phyloP scores from a whole-genome alignment of 257 asterid genomes.

The Cinchona pubescens region DNA sequence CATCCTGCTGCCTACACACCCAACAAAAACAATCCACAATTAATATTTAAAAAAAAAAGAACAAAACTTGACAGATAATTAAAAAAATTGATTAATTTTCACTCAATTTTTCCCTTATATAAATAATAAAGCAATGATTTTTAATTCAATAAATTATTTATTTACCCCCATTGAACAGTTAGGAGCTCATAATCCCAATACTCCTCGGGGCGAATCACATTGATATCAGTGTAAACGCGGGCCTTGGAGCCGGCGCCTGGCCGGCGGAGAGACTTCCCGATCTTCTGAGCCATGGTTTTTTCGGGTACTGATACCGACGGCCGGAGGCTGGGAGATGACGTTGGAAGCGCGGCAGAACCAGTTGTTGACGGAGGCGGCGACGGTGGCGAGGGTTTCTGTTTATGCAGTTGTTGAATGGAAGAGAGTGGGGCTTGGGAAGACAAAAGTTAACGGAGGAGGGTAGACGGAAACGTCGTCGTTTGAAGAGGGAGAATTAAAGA shows the following conservation, averaged over 20 bases:
- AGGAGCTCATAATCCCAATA: conserved; percentile 94
- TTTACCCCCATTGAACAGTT: conserved; percentile 96
- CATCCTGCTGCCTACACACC: conserved; percentile 78
- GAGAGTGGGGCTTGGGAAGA: conserved; percentile 32
- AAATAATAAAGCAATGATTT: background rate
- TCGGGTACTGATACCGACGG: conserved; percentile 34
- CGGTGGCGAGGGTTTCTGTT: conserved; percentile 19
- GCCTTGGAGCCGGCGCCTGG: conserved; percentile 86
- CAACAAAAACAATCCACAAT: conserved; percentile 22
- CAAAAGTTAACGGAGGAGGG: conserved; percentile 37
- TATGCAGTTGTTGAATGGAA: conserved; percentile 14
- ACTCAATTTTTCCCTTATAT: background rate
- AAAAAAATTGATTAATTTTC: background rate
- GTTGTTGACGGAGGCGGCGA: conserved; percentile 5
- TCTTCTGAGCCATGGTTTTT: conserved; percentile 77
- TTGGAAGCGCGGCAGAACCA: conserved; percentile 22
- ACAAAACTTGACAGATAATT: background rate
- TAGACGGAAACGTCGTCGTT: conserved; percentile 23
- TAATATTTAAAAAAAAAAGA: background rate
- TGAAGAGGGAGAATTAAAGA: conserved; percentile 11
- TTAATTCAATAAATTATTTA: conserved; percentile 23
- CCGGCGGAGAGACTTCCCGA: conserved; percentile 81
- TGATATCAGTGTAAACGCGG: conserved; percentile 72
- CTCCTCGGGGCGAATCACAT: conserved; percentile 84
- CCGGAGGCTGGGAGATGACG: conserved; percentile 29